Base-by-base conservation (phyloP, 768 basidiomycete genomes). In the Amanita muscaria region DNA sequence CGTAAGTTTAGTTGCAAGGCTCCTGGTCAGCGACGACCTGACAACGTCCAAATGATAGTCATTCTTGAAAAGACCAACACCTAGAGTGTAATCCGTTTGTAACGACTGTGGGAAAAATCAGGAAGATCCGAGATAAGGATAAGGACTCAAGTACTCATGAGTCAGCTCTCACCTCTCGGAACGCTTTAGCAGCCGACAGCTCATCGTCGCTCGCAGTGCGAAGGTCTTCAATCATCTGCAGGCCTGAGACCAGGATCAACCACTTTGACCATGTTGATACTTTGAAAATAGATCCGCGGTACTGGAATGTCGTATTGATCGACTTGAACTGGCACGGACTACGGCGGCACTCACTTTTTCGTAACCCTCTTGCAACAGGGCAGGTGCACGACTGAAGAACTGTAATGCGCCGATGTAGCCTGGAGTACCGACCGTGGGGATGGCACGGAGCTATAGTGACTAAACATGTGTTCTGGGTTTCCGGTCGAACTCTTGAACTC, bases 191-290 rank as follows among this genome's bases (percentile, higher is more conserved):
- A 41, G 68, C 62, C 22, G 72, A 74, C 4, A 76, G 57, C 21
- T 64, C 62, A n/a, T 71, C 61, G 38, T 74, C 73, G 4, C 67
- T 61, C n/a, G 68, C 67, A 46, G 58, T 68, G 33, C 68, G 65
- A 21, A 77, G 51, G 33, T 75, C 71, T 3, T 75, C 70, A n/a
- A 73, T 57, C 25, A 64, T 58, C 19, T 58, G 49, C 0, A 58
- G 56, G 1, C 71, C 67, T 6, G 65, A 63, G 21, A 70, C 57
- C 6, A 76, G 53, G 16, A 76, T 61, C 11, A 67, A 47, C 76
- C 76, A 78, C 39, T 63, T 58, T 30, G 68, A 59, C 32, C 71
- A 53, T 33, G 59, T 59, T 0, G 74, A 57, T 4, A 77, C 58
- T 54, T 68, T 71, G 58, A 74, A 78, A 4, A 58, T 47, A 27